A percentile compares a stretch with the other conserved stretches of the same genome.
These are phyloP conservation scores for Cladosporium sp. DNA, from an alignment of 2,329 filamentous ascomycete species.

Conservation along the genomic window DNA sequence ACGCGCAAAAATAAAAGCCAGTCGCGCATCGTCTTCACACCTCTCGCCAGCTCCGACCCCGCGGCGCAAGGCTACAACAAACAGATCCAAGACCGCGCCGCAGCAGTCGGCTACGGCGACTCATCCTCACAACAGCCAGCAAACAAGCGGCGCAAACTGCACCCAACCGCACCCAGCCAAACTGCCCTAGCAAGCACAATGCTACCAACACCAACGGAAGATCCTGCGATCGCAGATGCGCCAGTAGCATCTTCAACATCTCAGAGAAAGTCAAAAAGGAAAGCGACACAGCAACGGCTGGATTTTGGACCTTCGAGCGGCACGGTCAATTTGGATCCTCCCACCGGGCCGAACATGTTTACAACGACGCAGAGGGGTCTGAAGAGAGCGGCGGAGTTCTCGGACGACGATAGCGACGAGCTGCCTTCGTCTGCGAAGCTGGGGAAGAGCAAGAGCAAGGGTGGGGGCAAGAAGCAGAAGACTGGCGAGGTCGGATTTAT, in stretches of 20 bases:
- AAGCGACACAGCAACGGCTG: constrained; percentile 35
- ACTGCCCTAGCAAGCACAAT: background rate
- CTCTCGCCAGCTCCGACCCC: constrained; percentile 43
- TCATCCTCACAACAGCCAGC: background rate
- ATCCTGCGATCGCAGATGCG: background rate
- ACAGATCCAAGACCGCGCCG: constrained; percentile 38
- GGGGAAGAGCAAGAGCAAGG: background rate
- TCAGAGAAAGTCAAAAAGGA: background rate
- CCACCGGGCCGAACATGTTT: constrained; percentile 27
- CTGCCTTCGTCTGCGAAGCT: constrained; percentile 18
- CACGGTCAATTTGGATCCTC: constrained; percentile 12
- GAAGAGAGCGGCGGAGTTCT: constrained; percentile 12
- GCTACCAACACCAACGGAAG: constrained; percentile 6
- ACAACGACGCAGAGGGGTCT: constrained; percentile 26
- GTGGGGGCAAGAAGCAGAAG: constrained; percentile 11
- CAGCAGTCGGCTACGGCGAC: constrained; percentile 35
- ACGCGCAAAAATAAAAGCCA: constrained; percentile 38
- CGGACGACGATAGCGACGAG: constrained; percentile 28
- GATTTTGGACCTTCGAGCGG: constrained; percentile 28
- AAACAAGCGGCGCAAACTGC: constrained; percentile 9
- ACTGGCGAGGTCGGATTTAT: constrained; percentile 1
- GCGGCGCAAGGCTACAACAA: constrained; percentile 35
- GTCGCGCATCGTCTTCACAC: constrained; percentile 46
- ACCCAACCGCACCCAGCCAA: background rate
- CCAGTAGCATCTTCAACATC: background rate